These are phyloP conservation scores for Pistacia vera DNA, from an alignment of 345 rosid species.

Conservation along the genomic window DNA sequence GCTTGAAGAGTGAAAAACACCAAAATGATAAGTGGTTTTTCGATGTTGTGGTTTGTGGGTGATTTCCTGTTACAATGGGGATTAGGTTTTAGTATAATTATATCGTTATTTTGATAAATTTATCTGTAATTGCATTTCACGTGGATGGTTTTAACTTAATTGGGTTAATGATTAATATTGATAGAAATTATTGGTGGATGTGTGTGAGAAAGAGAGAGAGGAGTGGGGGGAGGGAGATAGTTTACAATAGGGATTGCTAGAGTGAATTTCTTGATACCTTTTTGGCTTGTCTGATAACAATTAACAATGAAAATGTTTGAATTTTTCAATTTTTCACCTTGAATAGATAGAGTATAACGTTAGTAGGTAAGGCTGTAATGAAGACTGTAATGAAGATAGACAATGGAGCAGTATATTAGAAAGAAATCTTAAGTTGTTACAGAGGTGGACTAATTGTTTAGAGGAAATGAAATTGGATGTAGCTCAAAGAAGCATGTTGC, in stretches of 20 bases:
- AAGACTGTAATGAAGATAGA: neutral
- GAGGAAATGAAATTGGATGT: neutral
- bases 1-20: neutral
- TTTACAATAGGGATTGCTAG: neutral
- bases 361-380: neutral
- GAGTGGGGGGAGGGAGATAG: too few species aligned
- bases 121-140: neutral
- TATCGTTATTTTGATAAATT: neutral
- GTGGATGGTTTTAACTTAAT: neutral
- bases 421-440: neutral
- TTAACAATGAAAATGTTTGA: neutral
- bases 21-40: neutral
- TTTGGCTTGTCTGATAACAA: too few species aligned
- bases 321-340: neutral
- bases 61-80: neutral
- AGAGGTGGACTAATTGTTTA: neutral
- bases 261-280: neutral
- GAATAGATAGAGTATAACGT: neutral
- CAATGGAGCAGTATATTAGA: neutral
- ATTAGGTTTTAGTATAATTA: neutral
- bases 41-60: slow-evolving; percentile 11
- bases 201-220: neutral
- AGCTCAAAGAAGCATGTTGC: neutral
- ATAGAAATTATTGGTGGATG: neutral
- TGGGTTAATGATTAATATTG: neutral